Evolutionary conservation across 164 flowering plant genomes (phyloP).

Genomic region (Vitis cinerea): DNA sequence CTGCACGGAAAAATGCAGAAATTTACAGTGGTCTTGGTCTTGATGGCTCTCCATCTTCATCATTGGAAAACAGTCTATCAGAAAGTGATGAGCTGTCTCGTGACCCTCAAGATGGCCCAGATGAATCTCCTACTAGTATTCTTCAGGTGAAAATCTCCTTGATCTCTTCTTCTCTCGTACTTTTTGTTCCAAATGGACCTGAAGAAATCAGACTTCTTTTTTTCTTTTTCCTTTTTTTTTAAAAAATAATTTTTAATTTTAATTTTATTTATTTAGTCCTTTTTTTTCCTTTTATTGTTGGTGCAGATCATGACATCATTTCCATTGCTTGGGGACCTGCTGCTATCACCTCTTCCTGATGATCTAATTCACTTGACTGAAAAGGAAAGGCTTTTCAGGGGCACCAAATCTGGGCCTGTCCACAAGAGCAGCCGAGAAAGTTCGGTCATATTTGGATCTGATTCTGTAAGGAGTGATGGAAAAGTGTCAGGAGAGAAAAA

Average conservation of each 20-base stretch:
- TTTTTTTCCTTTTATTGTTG: slow-evolving; percentile 4
- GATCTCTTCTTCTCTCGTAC: neutral
- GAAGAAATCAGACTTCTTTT: neutral
- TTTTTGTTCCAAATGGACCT: neutral
- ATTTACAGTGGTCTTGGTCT: slow-evolving; percentile 85
- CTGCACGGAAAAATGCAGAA: slow-evolving; percentile 62
- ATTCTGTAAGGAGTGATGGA: slow-evolving; percentile 14
- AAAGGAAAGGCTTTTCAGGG: slow-evolving; percentile 23
- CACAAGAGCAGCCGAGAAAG: slow-evolving; percentile 23
- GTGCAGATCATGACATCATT: slow-evolving; percentile 65
- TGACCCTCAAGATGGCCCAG: slow-evolving; percentile 21
- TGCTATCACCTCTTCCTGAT: slow-evolving; percentile 67
- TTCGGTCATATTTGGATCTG: slow-evolving; percentile 18
- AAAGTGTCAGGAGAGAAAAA: slow-evolving; percentile 23
- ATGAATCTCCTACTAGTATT: slow-evolving; percentile 61
- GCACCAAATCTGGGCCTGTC: slow-evolving; percentile 12
- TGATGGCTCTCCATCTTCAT: slow-evolving; percentile 63
- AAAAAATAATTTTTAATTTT: neutral
- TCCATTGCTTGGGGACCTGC: slow-evolving; percentile 24
- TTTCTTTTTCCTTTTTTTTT: neutral
- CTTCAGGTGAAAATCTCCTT: slow-evolving; percentile 41
- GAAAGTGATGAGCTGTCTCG: slow-evolving; percentile 47
- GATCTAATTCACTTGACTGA: slow-evolving; percentile 40
- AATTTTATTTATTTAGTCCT: neutral
- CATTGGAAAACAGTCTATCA: slow-evolving; percentile 52